A percentile compares a stretch with the other conserved stretches of the same genome.
Conservation (phyloP, 1,139 yeast genomes). For the Suhomyces bolitotheri region DNA sequence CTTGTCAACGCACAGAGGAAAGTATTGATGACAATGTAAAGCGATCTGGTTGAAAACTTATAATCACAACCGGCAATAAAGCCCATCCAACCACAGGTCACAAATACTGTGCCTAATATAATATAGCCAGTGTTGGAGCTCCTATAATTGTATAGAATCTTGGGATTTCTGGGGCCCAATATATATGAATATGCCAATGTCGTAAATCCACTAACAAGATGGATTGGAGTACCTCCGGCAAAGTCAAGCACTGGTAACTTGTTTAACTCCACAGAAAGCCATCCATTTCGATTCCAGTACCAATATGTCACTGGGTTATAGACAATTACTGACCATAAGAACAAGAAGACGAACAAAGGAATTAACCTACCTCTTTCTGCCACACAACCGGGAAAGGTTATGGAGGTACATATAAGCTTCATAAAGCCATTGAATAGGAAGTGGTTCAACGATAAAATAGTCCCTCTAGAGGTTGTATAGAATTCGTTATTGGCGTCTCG, state of each 20-base stretch:
- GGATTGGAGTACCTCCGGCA: constrained; percentile 69
- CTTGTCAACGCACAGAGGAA: constrained; percentile 38
- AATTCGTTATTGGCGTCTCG: constrained; percentile 23
- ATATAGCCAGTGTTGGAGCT: constrained; percentile 43
- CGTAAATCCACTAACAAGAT: constrained; percentile 59
- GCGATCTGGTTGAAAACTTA: constrained; percentile 35
- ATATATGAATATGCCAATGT: constrained; percentile 60
- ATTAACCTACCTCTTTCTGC: constrained; percentile 58
- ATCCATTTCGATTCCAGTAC: constrained; percentile 64
- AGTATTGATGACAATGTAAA: constrained; percentile 39
- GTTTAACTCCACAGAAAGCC: constrained; percentile 47
- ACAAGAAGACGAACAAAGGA: constrained; percentile 55
- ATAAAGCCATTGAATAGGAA: constrained; percentile 53
- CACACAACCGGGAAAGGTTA: constrained; percentile 58
- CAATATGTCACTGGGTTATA: constrained; percentile 66
- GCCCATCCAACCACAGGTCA: constrained; percentile 47
- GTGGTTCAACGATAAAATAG: constrained; percentile 41
- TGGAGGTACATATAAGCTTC: constrained; percentile 51
- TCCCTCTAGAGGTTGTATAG: constrained; percentile 40
- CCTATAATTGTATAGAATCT: constrained; percentile 38
- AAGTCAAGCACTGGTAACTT: constrained; percentile 56
- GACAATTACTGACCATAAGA: constrained; percentile 56
- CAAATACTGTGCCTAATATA: constrained; percentile 52
- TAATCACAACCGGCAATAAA: constrained; percentile 48
- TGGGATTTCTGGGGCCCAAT: constrained; percentile 54